Evolutionary conservation across 2,329 filamentous ascomycete species (phyloP), one percentile per base, ranked within the genome.

Genomic region (Diaporthe ilicicola): DNA sequence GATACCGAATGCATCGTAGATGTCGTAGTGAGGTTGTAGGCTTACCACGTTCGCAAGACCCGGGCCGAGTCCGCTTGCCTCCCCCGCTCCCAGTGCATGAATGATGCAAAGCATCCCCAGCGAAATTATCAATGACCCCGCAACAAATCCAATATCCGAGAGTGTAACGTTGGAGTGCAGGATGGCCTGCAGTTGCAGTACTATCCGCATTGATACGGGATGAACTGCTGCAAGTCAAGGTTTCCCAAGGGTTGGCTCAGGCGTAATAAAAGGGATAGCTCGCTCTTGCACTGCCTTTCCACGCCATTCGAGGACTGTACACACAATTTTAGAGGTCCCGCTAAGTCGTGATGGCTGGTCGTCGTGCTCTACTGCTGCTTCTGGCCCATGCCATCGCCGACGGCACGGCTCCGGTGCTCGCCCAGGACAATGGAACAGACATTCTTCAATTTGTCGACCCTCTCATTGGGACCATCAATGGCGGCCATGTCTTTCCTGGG

Each of bases 401-500:
- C n/a, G 27, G 19, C n/a, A 34, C 32, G n/a, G n/a, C 13, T 37
- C 46, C 56, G 3, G 19, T 27, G 15, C 17, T 72, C 9, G 59
- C 59, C 69, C 70, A 70, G 29, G 27, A 48, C 24, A 24, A 59
- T 19, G 51, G 50, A 8, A 42, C 70, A 13, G 53, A 46, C 6
- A 22, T 65, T 1, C 65, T 72, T 10, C 53, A 61, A n/a, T 70
- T 61, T 19, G 69, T 78, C 22, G 72, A 78, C 56, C 76, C 76
- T 3, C 71, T 78, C 17, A 78, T 78, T 44, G 76, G 77, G 27
- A 78, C 77, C 1, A 72, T 69, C 6, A 76, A 78, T 22, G 77
- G 76, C 72, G 77, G 77, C 19, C 76, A 78, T 70, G 77, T 78
- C 17, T 78, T 78, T 42, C 76, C 77, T 0, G 77, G 77, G 3